These are phyloP conservation scores for Fraxinus albicans DNA, from an alignment of 305 asterid genomes.

Conservation along the genomic window DNA sequence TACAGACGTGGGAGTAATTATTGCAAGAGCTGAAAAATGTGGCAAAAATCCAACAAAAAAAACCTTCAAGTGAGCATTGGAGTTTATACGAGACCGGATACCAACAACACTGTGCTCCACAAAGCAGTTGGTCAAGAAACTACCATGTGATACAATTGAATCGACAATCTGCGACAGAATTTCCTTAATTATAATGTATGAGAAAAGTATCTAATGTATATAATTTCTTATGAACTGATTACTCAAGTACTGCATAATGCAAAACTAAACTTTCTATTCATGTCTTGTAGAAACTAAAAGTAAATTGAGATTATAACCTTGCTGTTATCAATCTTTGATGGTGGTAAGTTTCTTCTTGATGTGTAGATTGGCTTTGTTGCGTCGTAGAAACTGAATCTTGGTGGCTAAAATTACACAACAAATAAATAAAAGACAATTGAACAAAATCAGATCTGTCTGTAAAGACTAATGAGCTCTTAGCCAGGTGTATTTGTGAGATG, in stretches of 20 bases:
- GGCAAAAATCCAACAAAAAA: background rate
- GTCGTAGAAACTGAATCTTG: constrained; percentile 92
- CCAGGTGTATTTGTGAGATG: background rate
- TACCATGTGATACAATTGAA: constrained; percentile 84
- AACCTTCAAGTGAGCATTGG: constrained; percentile 76
- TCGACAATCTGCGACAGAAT: constrained; percentile 67
- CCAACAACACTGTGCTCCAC: constrained; percentile 93
- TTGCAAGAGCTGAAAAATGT: background rate
- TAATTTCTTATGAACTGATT: background rate
- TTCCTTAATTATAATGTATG: constrained; percentile 18
- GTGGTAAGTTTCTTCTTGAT: constrained; percentile 92
- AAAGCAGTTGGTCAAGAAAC: constrained; percentile 74
- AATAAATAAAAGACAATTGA: constrained; percentile 1
- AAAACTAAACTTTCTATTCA: background rate
- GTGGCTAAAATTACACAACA: constrained; percentile 58
- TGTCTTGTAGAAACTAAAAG: background rate
- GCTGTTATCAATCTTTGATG: constrained; percentile 83
- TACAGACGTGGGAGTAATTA: background rate
- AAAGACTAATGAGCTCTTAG: background rate
- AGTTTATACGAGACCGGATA: constrained; percentile 79
- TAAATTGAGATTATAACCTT: constrained; percentile 48
- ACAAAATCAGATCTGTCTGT: background rate
- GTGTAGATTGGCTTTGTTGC: constrained; percentile 94
- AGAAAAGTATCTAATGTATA: background rate
- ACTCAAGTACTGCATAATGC: background rate